Conservation (phyloP, 108 stramenopile species). For the Nitzschia inconspicua region DNA sequence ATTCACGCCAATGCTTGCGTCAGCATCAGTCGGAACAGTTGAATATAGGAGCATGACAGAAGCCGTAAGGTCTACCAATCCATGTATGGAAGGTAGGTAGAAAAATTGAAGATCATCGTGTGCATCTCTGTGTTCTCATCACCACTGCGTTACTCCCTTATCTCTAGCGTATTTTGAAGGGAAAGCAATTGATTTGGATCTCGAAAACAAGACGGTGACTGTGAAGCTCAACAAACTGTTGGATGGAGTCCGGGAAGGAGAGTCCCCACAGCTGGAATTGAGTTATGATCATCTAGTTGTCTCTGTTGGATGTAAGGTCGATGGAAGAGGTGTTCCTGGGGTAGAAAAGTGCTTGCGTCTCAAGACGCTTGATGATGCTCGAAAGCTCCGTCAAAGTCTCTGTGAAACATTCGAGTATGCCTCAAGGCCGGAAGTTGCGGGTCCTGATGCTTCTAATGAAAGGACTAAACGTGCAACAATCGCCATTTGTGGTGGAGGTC, state of each 20-base stretch:
- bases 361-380: constrained; percentile 54
- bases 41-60: constrained; percentile 75
- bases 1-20: constrained; percentile 77
- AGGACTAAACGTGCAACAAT: constrained; percentile 38
- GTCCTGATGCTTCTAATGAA: constrained; percentile 22
- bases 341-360: constrained; percentile 29
- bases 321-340: constrained; percentile 42
- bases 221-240: constrained; percentile 47
- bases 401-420: constrained; percentile 61
- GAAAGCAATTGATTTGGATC: constrained; percentile 33
- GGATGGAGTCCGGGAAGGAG: constrained; percentile 20
- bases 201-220: constrained; percentile 30
- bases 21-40: constrained; percentile 61
- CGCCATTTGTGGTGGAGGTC: constrained; percentile 65
- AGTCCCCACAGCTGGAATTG: constrained; percentile 26
- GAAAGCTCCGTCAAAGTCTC: constrained; percentile 34
- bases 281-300: constrained; percentile 54
- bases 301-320: constrained; percentile 45
- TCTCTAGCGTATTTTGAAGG: constrained; percentile 56
- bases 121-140: no score
- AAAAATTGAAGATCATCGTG: no score
- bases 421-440: constrained; percentile 40
- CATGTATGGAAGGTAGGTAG: neutral
- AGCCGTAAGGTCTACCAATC: constrained; percentile 54
- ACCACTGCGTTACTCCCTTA: constrained; percentile 11